A percentile compares a stretch with the other conserved stretches of the same genome.
phyloP scores from a whole-genome alignment of 345 rosid species.

The Citrus inodora region DNA sequence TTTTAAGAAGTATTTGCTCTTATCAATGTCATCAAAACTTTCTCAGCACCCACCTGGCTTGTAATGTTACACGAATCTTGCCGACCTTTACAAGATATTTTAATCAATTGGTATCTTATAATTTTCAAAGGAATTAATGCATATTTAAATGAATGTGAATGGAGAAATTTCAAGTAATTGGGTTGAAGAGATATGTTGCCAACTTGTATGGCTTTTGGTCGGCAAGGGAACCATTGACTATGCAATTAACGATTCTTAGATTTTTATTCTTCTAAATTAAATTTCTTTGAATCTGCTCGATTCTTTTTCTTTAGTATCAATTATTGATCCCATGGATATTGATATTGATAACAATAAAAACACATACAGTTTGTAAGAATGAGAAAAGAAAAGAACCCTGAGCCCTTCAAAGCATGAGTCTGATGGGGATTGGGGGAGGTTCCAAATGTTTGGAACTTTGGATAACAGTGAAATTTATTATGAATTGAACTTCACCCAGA shows the following conservation, averaged over 20 bases:
- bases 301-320: conserved; percentile 11
- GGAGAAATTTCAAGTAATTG: not conserved
- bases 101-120: not conserved
- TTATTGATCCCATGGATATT: not conserved
- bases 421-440: too few species aligned
- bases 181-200: not conserved
- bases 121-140: not conserved
- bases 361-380: not conserved
- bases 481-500: not conserved
- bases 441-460: not conserved
- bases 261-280: not conserved
- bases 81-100: not conserved
- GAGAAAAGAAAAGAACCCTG: not conserved
- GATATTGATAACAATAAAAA: not conserved
- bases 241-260: not conserved
- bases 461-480: not conserved
- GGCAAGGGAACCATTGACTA: conserved; percentile 1
- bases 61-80: not conserved
- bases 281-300: conserved; percentile 4
- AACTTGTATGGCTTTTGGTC: not conserved
- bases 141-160: not conserved
- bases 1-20: not conserved
- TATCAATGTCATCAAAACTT: not conserved
- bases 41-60: not conserved
- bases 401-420: not conserved